Evolutionary conservation across 257 asterid genomes (phyloP), one percentile per base, ranked within the genome.

Genomic region (Verbascum thapsus): DNA sequence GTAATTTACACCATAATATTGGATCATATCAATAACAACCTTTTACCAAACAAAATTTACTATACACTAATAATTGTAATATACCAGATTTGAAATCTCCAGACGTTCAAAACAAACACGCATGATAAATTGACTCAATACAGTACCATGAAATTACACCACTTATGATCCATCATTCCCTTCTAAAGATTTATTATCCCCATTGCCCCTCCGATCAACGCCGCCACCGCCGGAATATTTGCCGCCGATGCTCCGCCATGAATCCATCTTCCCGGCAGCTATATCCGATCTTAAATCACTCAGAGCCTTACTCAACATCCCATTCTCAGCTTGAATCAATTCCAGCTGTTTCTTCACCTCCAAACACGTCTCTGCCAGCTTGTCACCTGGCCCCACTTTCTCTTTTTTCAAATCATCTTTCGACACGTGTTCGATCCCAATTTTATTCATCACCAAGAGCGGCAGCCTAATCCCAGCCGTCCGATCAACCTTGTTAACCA

Each of bases 321-420:
- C 96, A 71, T 87, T 87, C 78, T 92, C 99, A 4, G 81, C 80
- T 58, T 79, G 96, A 54, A 85, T 82, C 1, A 61, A 61, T 58
- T 87, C 96, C 1, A 92, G 83, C 76, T 85, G 96, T 43, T 81
- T 84, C 81, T 77, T 87, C 62, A 92, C 78, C 34, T 83, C 88
- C 88, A 85, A 76, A 77, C 95, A 90, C 35, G 72, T 87, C 70
- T 70, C 86, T 0, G 84, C 77, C 70, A 87, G 66, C 45, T 82
- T 78, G 30, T 66, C 83, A 0, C 45, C 69, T 34, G 72, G 19
- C 39, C 71, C 86, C 55, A 5, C 68, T 52, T 73, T 76, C 64
- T 73, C 64, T 37, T 39, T 61, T 61, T 74, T 80, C 58, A 69
- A 54, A 2, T 35, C 67, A 6, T 66, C 66, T 55, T 66, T 78